Evolutionary conservation across 805 yeast species (phyloP).

Genomic region (Kluyveromyces siamensis): DNA sequence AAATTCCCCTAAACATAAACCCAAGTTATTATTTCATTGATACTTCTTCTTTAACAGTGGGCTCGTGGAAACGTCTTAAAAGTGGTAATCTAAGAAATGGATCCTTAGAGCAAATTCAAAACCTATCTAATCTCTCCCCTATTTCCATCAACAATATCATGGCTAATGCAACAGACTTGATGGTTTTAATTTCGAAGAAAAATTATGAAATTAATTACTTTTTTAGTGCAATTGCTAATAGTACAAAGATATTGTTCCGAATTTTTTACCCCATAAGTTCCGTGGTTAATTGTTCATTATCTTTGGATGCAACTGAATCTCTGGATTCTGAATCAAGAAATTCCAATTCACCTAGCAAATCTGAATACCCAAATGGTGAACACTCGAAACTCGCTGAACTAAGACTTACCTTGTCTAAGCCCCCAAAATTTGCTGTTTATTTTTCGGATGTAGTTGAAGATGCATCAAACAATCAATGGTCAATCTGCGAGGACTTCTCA

Average conservation of each 20-base stretch:
- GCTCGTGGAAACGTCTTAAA: constrained; percentile 72
- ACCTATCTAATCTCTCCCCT: constrained; percentile 58
- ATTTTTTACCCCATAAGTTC: constrained; percentile 60
- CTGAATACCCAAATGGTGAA: constrained; percentile 13
- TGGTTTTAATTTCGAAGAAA: constrained; percentile 61
- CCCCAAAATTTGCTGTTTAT: constrained; percentile 74
- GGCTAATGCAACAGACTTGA: constrained; percentile 56
- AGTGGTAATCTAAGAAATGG: constrained; percentile 42
- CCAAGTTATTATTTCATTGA: constrained; percentile 64
- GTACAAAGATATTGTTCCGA: constrained; percentile 59
- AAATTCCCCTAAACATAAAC: constrained; percentile 46
- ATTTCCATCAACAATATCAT: constrained; percentile 52
- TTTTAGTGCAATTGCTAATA: constrained; percentile 63
- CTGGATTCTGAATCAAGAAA: constrained; percentile 3
- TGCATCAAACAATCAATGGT: constrained; percentile 57
- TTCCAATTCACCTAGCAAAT: not conserved
- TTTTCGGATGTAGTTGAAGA: constrained; percentile 46
- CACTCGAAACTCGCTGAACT: constrained; percentile 34
- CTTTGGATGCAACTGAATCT: constrained; percentile 34
- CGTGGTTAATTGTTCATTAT: constrained; percentile 50
- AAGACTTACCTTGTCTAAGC: constrained; percentile 41
- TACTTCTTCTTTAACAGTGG: constrained; percentile 60
- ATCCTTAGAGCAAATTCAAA: constrained; percentile 32
- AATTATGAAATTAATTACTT: constrained; percentile 70
- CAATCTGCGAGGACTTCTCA: constrained; percentile 74